phyloP scores from a whole-genome alignment of 768 basidiomycete species.

The Candolleomyces aberdarensis region DNA sequence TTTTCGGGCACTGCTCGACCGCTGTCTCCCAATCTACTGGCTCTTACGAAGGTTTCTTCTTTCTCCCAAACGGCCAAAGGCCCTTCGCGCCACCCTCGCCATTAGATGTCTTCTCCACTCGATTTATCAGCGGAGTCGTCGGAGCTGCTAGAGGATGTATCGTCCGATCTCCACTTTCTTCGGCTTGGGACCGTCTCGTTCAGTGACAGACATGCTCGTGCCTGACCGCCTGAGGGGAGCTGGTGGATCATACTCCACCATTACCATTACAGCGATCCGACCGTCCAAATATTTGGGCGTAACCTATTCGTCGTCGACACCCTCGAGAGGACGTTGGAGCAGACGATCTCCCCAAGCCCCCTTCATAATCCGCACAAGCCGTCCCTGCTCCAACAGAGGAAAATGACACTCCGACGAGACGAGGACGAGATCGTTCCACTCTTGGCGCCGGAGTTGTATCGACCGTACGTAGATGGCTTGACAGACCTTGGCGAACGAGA shows the following conservation, averaged over 20 bases:
- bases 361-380: conserved; percentile 48
- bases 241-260: conserved; percentile 52
- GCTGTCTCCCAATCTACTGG: conserved; percentile 10
- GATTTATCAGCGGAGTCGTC: background rate
- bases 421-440: conserved; percentile 39
- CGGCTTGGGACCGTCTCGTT: conserved; percentile 17
- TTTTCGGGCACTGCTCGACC: conserved; percentile 23
- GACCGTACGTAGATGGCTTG: conserved; percentile 32
- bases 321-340: conserved; percentile 38
- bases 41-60: conserved; percentile 1
- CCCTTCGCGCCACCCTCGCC: background rate
- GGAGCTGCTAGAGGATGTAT: conserved; percentile 1
- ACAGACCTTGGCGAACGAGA: conserved; percentile 52
- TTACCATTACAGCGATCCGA: conserved; percentile 59
- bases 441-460: background rate
- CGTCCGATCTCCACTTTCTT: conserved; percentile 6
- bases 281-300: conserved; percentile 49
- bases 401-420: conserved; percentile 67
- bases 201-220: conserved; percentile 11
- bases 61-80: conserved; percentile 7
- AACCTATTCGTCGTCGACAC: conserved; percentile 31
- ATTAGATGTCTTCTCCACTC: conserved; percentile 1
- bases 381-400: conserved; percentile 42
- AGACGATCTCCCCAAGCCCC: conserved; percentile 51
- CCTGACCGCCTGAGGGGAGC: conserved; percentile 15